Percentiles rank a stretch among this genome's conserved stretches.
These are phyloP conservation scores for Brassica hybrid DNA, from an alignment of 441 rosid genomes.

Conservation along the genomic window DNA sequence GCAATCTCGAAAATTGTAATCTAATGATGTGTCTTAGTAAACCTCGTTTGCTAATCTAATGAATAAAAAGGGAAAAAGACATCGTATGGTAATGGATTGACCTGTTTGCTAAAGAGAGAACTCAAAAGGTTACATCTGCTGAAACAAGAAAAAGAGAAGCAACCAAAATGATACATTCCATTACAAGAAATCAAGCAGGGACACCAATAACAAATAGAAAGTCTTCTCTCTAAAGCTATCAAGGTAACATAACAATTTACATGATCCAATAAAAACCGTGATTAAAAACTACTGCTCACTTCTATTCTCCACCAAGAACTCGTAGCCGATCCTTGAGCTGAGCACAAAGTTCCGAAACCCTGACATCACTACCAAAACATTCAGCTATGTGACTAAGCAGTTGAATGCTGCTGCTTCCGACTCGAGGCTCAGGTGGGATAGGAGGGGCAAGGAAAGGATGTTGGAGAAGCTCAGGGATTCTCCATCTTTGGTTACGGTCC, in stretches of 20 bases:
- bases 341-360: slow-evolving; percentile 52
- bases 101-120: background rate
- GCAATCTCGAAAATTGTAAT: too few relatives aligned
- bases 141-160: background rate
- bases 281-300: slow-evolving; percentile 15
- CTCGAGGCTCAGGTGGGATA: slow-evolving; percentile 48
- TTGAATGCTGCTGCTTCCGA: slow-evolving; percentile 46
- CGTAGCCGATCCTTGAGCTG: slow-evolving; percentile 60
- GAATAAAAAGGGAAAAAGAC: too few relatives aligned
- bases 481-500: slow-evolving; percentile 94
- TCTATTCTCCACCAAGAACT: slow-evolving; percentile 34
- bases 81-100: background rate
- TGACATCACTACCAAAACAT: slow-evolving; percentile 50
- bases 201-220: background rate
- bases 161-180: slow-evolving; percentile 22
- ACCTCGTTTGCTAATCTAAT: too few relatives aligned
- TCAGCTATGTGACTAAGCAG: slow-evolving; percentile 65
- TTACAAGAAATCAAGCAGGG: slow-evolving; percentile 15
- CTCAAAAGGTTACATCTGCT: background rate
- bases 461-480: slow-evolving; percentile 90
- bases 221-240: slow-evolving; percentile 7
- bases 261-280: slow-evolving; percentile 13
- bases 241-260: slow-evolving; percentile 43
- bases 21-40: too few relatives aligned
- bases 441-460: slow-evolving; percentile 97